These are phyloP conservation scores for Zarea fungicola DNA, from an alignment of 2,329 filamentous ascomycete genomes.

Conservation along the genomic window DNA sequence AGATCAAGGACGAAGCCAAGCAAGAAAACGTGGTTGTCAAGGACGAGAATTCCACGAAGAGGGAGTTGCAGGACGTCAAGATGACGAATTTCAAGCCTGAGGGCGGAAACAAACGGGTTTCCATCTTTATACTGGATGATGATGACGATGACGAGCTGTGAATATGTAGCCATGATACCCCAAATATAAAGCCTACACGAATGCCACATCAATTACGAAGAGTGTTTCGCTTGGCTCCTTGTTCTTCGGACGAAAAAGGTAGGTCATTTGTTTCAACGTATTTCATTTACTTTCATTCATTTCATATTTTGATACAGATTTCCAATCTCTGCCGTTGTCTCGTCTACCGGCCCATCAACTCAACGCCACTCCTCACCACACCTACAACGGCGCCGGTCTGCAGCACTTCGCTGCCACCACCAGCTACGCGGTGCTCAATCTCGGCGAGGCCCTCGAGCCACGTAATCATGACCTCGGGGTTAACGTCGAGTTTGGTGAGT, in stretches of 20 bases:
- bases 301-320: conserved; percentile 2
- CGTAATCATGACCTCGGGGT: conserved; percentile 76
- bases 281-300: conserved; percentile 2
- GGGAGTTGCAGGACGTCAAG: background rate
- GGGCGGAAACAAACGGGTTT: conserved; percentile 6
- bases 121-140: conserved; percentile 8
- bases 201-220: too few species aligned
- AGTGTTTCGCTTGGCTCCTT: too few species aligned
- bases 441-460: conserved; percentile 91
- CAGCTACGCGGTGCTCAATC: conserved; percentile 85
- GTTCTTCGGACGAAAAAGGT: too few species aligned
- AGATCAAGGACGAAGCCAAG: conserved; percentile 4
- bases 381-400: conserved; percentile 93
- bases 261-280: background rate
- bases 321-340: background rate
- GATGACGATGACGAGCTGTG: conserved; percentile 13
- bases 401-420: conserved; percentile 78
- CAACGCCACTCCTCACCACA: conserved; percentile 79
- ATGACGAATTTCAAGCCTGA: background rate
- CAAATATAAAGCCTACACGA: background rate
- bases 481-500: conserved; percentile 75
- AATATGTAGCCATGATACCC: conserved; percentile 6
- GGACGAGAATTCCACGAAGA: background rate
- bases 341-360: conserved; percentile 48
- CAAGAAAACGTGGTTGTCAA: conserved; percentile 5